Base-by-base conservation (phyloP, 176 grass and related monocot species). In the Rhynchospora tenuis region DNA sequence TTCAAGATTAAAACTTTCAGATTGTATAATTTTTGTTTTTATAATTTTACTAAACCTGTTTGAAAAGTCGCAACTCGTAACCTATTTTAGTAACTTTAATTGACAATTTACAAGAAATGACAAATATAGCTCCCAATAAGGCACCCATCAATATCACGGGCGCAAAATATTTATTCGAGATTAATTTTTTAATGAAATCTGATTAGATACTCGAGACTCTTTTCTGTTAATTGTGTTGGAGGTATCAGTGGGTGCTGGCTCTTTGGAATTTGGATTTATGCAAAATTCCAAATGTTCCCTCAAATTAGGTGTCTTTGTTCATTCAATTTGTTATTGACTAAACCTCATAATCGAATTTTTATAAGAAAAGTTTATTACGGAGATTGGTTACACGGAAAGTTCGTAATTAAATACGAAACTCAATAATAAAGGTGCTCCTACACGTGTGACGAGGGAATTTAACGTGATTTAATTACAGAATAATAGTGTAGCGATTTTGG, bases 371-470 rank as follows among this genome's bases (percentile, higher is more conserved):
- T 15, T 42, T 11, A 42, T 16, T 16, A 67, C 28, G 38, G 43
- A 73, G 43, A 73, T 73, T 48, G 43, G n/a, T 48, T 47, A 48
- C 43, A 12, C 7, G 20, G 26, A 45, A 62, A 81, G 78, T 45
- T 63, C 43, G 22, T 43, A 65, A 82, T 65, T 82, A 29, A 43
- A 43, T 51, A 47, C 63, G 14, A 19, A 46, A 13, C 78, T 48
- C 38, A 22, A 81, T 14, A 46, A 62, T 64, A 81, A 81, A 81
- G 78, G 55, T 24, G 0, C 17, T 23, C 14, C 15, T 67, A 82
- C 60, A 82, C 79, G 79, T 82, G 80, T 67, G 80, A 66, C 44
- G 44, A 50, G 22, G 80, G 42, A 68, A 82, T 68, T 65, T 47
- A 26, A 67, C 14, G 24, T 64, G 47, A 50, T 64, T 81, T 81